phyloP scores from a whole-genome alignment of 2,329 filamentous ascomycete species.

The Hypoxylon sp. region DNA sequence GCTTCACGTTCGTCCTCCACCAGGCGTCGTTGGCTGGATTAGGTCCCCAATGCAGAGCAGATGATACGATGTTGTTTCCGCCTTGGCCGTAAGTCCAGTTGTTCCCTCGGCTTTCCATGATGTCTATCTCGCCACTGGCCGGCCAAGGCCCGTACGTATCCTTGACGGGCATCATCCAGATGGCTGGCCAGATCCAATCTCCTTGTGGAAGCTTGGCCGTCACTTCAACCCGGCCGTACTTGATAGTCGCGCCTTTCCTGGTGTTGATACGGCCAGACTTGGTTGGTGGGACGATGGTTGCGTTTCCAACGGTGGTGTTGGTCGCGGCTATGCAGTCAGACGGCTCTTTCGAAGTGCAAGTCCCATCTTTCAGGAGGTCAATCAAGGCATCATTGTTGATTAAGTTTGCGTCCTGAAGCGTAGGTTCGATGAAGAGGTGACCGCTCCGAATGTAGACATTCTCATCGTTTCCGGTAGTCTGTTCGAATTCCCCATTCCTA shows the following conservation, averaged over 20 bases:
- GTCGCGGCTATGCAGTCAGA: constrained; percentile 78
- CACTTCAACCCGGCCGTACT: constrained; percentile 86
- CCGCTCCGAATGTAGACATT: constrained; percentile 82
- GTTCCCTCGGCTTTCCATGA: constrained; percentile 85
- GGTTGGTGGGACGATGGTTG: constrained; percentile 82
- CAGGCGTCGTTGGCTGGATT: constrained; percentile 80
- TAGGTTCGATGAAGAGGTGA: constrained; percentile 81
- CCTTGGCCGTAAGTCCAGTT: constrained; percentile 82
- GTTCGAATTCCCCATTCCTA: constrained; percentile 85
- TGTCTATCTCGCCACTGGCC: constrained; percentile 85
- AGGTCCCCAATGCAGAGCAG: constrained; percentile 87
- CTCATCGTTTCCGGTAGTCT: constrained; percentile 79
- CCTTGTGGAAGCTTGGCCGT: constrained; percentile 81
- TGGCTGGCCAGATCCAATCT: constrained; percentile 94
- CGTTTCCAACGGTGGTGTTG: constrained; percentile 78
- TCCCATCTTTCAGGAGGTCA: constrained; percentile 75
- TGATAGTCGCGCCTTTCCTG: constrained; percentile 77
- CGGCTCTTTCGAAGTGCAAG: constrained; percentile 74
- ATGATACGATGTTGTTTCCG: constrained; percentile 85
- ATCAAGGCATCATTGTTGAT: constrained; percentile 77
- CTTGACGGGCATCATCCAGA: constrained; percentile 87
- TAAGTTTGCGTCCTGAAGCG: constrained; percentile 77
- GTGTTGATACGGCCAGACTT: constrained; percentile 85
- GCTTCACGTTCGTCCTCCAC: constrained; percentile 88
- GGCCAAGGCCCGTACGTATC: constrained; percentile 84